Evolutionary conservation across 441 rosid genomes (phyloP).

Genomic region (Populus hybrid): DNA sequence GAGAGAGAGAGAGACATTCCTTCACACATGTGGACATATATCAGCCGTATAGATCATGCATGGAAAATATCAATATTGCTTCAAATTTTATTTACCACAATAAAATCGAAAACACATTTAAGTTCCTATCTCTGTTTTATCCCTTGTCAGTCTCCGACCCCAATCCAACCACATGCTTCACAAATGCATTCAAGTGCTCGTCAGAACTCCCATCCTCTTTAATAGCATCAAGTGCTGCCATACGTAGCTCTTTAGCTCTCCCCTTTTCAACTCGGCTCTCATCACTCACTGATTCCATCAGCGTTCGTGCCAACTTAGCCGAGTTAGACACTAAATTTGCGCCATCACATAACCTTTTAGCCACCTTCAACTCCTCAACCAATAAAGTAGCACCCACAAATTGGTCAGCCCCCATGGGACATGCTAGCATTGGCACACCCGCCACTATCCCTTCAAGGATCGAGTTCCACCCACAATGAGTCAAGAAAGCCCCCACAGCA

Average conservation of each 20-base stretch:
- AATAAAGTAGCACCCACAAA: slow-evolving; percentile 34
- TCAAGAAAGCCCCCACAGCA: slow-evolving; percentile 52
- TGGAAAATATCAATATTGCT: too few relatives aligned
- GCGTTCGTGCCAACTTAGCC: slow-evolving; percentile 25
- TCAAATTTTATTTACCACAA: too few relatives aligned
- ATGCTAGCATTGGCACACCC: slow-evolving; percentile 42
- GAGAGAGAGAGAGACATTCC: too few relatives aligned
- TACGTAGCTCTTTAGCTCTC: slow-evolving; percentile 19
- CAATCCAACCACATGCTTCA: slow-evolving; percentile 23
- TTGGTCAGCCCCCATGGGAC: slow-evolving; percentile 67
- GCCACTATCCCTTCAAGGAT: slow-evolving; percentile 38
- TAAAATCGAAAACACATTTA: too few relatives aligned
- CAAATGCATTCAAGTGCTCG: slow-evolving; percentile 31
- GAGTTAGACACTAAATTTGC: slow-evolving; percentile 37
- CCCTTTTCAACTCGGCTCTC: slow-evolving; percentile 1
- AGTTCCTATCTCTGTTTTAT: too few relatives aligned
- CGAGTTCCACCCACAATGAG: slow-evolving; percentile 74
- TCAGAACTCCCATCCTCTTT: slow-evolving; percentile 37
- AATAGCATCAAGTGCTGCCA: slow-evolving; percentile 33
- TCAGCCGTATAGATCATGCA: too few relatives aligned
- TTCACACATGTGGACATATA: too few relatives aligned
- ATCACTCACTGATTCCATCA: slow-evolving; percentile 28
- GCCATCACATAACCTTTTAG: slow-evolving; percentile 43
- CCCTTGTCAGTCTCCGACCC: neutral
- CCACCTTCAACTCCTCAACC: slow-evolving; percentile 41